phyloP scores from a whole-genome alignment of 192 early-diverging fungal genomes.

The Lunasporangiospora selenospora region DNA sequence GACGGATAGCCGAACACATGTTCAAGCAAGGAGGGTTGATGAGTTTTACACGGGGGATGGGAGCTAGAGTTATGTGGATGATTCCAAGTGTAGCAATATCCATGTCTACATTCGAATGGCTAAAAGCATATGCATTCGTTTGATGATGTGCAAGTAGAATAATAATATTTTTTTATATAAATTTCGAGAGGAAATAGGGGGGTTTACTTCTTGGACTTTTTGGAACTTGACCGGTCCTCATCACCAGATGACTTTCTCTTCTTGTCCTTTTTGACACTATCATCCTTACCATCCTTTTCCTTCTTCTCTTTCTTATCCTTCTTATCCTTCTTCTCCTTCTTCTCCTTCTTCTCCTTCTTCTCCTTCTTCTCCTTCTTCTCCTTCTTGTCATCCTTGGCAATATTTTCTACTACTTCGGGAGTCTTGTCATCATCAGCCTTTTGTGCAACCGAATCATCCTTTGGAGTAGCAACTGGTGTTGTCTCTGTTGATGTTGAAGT shows the following conservation, averaged over 20 bases:
- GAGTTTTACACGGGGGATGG: conserved; percentile 72
- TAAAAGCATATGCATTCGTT: conserved; percentile 55
- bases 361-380: conserved; percentile 26
- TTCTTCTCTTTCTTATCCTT: conserved; percentile 11
- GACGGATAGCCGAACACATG: conserved; percentile 52
- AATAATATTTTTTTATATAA: too few species aligned
- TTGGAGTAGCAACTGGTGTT: too few species aligned
- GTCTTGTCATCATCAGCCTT: conserved; percentile 5
- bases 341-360: conserved; percentile 10
- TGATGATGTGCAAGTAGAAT: too few species aligned
- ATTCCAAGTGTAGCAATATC: conserved; percentile 72
- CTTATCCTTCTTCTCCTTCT: conserved; percentile 10
- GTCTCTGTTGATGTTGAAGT: too few species aligned
- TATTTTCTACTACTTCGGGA: background rate
- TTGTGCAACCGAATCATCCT: too few species aligned
- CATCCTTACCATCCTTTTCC: conserved; percentile 22
- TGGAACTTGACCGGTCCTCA: conserved; percentile 16
- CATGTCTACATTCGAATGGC: conserved; percentile 75
- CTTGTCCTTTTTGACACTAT: conserved; percentile 28
- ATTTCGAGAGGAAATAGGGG: too few species aligned
- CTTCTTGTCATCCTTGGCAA: conserved; percentile 16
- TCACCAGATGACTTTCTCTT: conserved; percentile 35
- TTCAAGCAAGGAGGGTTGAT: conserved; percentile 58
- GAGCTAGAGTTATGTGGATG: conserved; percentile 72
- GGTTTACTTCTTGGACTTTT: conserved; percentile 45